Conservation (phyloP, 176 grass and related monocot genomes). For the Alopecurus myosuroides region DNA sequence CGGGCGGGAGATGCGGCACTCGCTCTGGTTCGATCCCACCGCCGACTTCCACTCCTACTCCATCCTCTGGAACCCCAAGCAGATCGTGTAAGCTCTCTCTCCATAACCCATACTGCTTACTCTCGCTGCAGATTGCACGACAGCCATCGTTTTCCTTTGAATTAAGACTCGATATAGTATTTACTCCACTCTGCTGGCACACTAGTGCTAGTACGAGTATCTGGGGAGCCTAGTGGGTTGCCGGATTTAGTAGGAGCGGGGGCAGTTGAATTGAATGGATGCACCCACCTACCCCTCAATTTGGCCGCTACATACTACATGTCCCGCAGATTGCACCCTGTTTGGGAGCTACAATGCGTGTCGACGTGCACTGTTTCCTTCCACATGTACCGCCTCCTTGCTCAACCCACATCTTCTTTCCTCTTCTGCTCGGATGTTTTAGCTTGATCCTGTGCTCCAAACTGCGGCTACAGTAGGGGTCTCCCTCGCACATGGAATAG, state of each 20-base stretch:
- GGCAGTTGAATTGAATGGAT: slow-evolving; percentile 3
- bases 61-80: slow-evolving; percentile 89
- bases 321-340: not conserved
- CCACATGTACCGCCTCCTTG: not conserved
- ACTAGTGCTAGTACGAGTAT: not conserved
- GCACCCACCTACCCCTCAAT: not conserved
- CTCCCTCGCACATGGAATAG: not conserved
- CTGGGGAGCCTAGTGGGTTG: not conserved
- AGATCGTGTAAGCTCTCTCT: slow-evolving; percentile 59
- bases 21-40: slow-evolving; percentile 95
- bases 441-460: not conserved
- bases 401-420: not conserved
- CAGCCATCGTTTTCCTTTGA: not conserved
- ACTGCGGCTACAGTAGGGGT: not conserved
- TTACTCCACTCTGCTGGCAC: not conserved
- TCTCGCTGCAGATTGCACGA: not conserved
- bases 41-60: slow-evolving; percentile 93
- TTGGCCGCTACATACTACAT: not conserved
- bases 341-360: slow-evolving; percentile 13
- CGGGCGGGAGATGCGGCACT: slow-evolving; percentile 90
- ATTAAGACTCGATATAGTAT: not conserved
- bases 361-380: not conserved
- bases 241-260: slow-evolving; percentile 9
- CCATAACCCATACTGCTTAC: not conserved
- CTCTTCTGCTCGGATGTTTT: not conserved